Base-by-base conservation (phyloP, 495 filamentous ascomycete species). In the Xylaria intraflava region DNA sequence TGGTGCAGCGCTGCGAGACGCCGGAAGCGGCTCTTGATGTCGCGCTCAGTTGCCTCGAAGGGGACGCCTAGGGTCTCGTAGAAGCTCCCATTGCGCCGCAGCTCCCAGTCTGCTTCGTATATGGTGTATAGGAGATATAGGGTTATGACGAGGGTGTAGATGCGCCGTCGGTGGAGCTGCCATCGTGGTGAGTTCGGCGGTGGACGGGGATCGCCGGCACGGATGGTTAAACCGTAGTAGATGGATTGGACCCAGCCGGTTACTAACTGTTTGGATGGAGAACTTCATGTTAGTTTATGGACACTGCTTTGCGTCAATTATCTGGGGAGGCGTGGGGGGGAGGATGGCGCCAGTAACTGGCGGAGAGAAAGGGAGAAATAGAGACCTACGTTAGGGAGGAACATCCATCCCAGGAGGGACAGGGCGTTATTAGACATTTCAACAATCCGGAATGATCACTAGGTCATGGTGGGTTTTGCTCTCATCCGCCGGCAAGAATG, bases 81-180 rank as follows among this genome's bases (percentile, higher is more conserved):
- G 72, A 87, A 95, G 73, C 86, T 80, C 20, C 85, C 82, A 0
- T 75, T 71, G 48, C 77, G 73, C 36, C 81, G 85, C 2, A 97
- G 72, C 41, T 87, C 79, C 69, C 87, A 85, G 75, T 95, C 89
- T 50, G 87, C 85, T 71, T 97, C 92, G 72, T 90, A 96, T 60
- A 98, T 83, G 30, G 88, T 96, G 74, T 96, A 97, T 54, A 88
- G 71, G 17, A 98, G 85, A 71, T 97, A 98, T 40, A 80, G 65
- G 35, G 83, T 68, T 16, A 96, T 85, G 58, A 97, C 87, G 46
- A 81, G 67, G 66, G 90, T 85, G 67, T 92, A 84, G 66, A 95
- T 90, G 60, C 82, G 81, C 23, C 84, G 86, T 36, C 89, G 83
- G 69, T 95, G 87, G 16, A 80, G 78, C 54, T 74, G 72, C 62